These are phyloP conservation scores for Apostasia ramifera DNA, from an alignment of 106 monocot genomes.

Conservation along the genomic window DNA sequence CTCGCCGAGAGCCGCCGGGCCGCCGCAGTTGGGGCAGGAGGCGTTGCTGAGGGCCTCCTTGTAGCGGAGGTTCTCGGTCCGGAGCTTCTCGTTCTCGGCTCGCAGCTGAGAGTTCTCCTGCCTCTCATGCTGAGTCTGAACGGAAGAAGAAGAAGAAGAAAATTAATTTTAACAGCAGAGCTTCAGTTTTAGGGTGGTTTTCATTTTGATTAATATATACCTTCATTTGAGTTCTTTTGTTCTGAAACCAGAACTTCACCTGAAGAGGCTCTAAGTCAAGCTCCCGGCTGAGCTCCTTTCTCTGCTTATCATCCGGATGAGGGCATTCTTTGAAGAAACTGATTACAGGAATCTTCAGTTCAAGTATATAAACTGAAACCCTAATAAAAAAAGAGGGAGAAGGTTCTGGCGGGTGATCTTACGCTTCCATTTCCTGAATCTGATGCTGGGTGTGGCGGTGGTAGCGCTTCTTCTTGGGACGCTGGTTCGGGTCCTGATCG, in stretches of 20 bases:
- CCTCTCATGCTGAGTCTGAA: conserved; percentile 88
- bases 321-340: conserved; percentile 98
- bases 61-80: conserved; percentile 73
- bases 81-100: conserved; percentile 83
- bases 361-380: background rate
- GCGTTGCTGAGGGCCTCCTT: conserved; percentile 78
- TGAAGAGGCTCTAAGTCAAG: conserved; percentile 78
- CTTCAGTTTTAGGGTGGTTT: conserved; percentile 64
- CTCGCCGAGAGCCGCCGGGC: conserved; percentile 83
- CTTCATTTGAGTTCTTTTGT: conserved; percentile 99
- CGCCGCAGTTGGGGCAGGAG: conserved; percentile 93
- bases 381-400: too few relatives aligned
- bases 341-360: background rate
- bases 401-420: conserved; percentile 11
- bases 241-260: conserved; percentile 99
- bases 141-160: background rate
- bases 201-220: conserved; percentile 14
- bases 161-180: conserved; percentile 19
- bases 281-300: conserved; percentile 87
- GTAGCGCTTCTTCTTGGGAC: conserved; percentile 76
- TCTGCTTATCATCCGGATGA: conserved; percentile 98
- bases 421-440: conserved; percentile 98
- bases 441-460: conserved; percentile 97
- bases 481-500: conserved; percentile 64
- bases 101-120: conserved; percentile 80